Percentiles rank a stretch among this genome's conserved stretches.
phyloP scores from a whole-genome alignment of 345 rosid species.

The Lenwebbia sp. region DNA sequence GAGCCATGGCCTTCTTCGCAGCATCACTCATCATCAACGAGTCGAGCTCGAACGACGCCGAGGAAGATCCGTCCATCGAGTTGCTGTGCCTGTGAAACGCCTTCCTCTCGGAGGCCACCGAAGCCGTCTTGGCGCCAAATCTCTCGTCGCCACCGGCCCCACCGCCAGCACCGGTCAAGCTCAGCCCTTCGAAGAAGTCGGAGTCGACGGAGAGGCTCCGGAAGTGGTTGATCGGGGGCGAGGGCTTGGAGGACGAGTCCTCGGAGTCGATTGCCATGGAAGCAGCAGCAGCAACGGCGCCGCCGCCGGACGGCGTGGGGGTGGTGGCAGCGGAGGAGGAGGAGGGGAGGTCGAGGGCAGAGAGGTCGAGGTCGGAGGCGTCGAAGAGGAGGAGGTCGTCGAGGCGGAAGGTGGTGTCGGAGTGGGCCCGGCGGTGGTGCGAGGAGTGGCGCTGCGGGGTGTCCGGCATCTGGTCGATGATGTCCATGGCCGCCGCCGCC shows the following conservation, averaged over 20 bases:
- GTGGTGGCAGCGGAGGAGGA: conserved; percentile 22
- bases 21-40: conserved; percentile 34
- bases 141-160: conserved; percentile 30
- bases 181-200: conserved; percentile 61
- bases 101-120: conserved; percentile 33
- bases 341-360: conserved; percentile 57
- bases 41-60: conserved; percentile 47
- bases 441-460: conserved; percentile 43
- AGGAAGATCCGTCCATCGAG: conserved; percentile 72
- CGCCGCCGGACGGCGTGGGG: conserved; percentile 1
- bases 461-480: conserved; percentile 63
- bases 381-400: conserved; percentile 87
- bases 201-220: conserved; percentile 94
- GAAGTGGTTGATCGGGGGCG: conserved; percentile 39
- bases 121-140: conserved; percentile 1
- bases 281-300: background rate
- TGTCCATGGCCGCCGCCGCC: background rate
- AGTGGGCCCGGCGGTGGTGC: conserved; percentile 85
- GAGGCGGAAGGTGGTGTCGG: conserved; percentile 79
- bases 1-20: conserved; percentile 70
- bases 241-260: conserved; percentile 47
- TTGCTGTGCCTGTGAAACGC: conserved; percentile 53
- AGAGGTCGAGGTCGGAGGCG: conserved; percentile 71
- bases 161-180: conserved; percentile 10
- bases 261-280: conserved; percentile 50